These are phyloP conservation scores for Geotrichum bryndzae DNA, from an alignment of 1,139 yeast species.

Conservation along the genomic window DNA sequence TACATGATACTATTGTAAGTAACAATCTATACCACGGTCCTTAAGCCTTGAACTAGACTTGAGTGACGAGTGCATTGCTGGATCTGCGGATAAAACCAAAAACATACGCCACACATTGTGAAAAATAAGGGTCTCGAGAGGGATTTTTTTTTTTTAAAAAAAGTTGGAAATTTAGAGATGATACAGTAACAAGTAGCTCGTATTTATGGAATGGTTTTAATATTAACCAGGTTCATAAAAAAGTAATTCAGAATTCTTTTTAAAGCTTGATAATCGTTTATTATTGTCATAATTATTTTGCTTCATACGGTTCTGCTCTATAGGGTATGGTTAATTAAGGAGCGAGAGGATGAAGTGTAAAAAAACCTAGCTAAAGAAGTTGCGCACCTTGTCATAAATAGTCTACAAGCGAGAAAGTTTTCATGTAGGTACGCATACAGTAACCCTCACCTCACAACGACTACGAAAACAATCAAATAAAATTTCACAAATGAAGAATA, in stretches of 20 bases:
- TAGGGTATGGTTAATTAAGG: background rate
- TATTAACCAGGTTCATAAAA: background rate
- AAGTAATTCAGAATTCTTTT: background rate
- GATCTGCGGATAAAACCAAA: constrained; percentile 45
- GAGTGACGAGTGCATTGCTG: background rate
- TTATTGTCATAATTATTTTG: background rate
- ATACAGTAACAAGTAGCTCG: background rate
- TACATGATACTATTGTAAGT: background rate
- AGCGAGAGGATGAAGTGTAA: background rate
- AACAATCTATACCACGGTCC: background rate
- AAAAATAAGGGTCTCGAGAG: constrained; percentile 29
- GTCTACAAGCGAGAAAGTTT: background rate
- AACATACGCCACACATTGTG: constrained; percentile 46
- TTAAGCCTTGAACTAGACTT: background rate
- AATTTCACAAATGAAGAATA: background rate
- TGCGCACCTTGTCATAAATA: background rate
- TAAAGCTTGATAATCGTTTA: background rate
- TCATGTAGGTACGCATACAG: background rate
- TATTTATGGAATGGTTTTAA: background rate
- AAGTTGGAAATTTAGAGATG: background rate
- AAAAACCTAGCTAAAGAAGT: background rate
- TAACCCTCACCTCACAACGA: background rate
- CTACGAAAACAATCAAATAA: background rate
- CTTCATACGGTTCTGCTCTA: background rate
- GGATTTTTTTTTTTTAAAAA: background rate